A percentile compares a stretch with the other conserved stretches of the same genome.
Evolutionary conservation across 768 basidiomycete genomes (phyloP).

Genomic region (Panaeolus papilionaceus): DNA sequence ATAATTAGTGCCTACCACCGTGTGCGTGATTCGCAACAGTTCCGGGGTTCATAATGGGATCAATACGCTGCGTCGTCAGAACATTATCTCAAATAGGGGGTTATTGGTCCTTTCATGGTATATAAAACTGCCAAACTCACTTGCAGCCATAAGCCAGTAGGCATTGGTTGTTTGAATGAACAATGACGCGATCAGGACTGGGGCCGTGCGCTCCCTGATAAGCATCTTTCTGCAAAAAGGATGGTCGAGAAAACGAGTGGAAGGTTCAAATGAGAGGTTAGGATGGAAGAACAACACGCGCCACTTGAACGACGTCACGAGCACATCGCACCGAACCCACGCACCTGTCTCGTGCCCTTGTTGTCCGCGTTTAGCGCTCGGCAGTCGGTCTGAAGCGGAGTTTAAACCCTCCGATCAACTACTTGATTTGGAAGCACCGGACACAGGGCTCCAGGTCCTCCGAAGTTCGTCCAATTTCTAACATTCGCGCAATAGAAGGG

Average conservation of each 20-base stretch:
- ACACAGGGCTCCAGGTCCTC: not conserved
- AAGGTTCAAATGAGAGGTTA: not conserved
- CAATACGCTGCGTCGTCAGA: conserved; percentile 44
- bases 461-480: not conserved
- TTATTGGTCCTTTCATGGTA: not conserved
- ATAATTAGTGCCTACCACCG: conserved; percentile 28
- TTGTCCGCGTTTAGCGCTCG: conserved; percentile 8
- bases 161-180: conserved; percentile 26
- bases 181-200: not conserved
- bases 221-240: not conserved
- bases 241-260: not conserved
- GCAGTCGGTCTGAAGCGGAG: conserved; percentile 2
- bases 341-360: not conserved
- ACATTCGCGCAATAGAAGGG: not conserved
- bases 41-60: conserved; percentile 44
- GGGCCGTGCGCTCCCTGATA: not conserved
- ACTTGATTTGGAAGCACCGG: conserved; percentile 6
- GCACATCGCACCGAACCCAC: conserved; percentile 10
- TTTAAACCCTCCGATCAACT: conserved; percentile 3
- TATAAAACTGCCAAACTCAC: conserved; percentile 9
- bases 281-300: not conserved
- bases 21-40: conserved; percentile 41
- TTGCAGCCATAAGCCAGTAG: conserved; percentile 27
- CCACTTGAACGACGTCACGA: not conserved
- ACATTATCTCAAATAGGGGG: conserved; percentile 36